These are phyloP conservation scores for Suillus plorans DNA, from an alignment of 768 basidiomycete species.

Conservation along the genomic window DNA sequence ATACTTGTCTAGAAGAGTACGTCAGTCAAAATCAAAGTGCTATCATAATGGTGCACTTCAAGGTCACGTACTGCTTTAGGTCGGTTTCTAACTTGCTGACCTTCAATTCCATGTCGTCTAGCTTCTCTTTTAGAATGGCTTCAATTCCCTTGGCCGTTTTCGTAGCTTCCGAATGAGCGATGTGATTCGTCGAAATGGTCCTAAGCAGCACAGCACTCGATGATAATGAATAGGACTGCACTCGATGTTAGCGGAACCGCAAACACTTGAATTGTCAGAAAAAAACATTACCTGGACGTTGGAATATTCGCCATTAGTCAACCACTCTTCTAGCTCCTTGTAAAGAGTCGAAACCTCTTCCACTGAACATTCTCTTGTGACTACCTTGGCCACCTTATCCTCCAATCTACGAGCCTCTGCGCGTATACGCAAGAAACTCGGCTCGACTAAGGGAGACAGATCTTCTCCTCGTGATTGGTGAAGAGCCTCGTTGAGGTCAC, in stretches of 20 bases:
- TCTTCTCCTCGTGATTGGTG: slow-evolving; percentile 47
- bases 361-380: slow-evolving; percentile 82
- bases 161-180: slow-evolving; percentile 74
- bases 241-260: slow-evolving; percentile 8
- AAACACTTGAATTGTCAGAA: slow-evolving; percentile 7
- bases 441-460: slow-evolving; percentile 46
- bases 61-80: slow-evolving; percentile 59
- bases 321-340: slow-evolving; percentile 77
- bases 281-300: slow-evolving; percentile 57
- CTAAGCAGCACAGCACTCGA: slow-evolving; percentile 77
- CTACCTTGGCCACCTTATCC: slow-evolving; percentile 75
- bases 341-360: slow-evolving; percentile 79
- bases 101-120: slow-evolving; percentile 62
- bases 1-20: slow-evolving; percentile 55
- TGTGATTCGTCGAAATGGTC: slow-evolving; percentile 80
- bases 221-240: slow-evolving; percentile 62
- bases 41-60: slow-evolving; percentile 5
- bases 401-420: slow-evolving; percentile 69
- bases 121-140: slow-evolving; percentile 56
- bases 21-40: slow-evolving; percentile 19
- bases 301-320: slow-evolving; percentile 55
- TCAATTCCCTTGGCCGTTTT: slow-evolving; percentile 66
- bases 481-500: slow-evolving; percentile 45
- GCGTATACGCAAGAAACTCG: slow-evolving; percentile 37
- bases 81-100: slow-evolving; percentile 66